Percentiles rank a stretch among this genome's conserved stretches.
Evolutionary conservation across 768 basidiomycete species (phyloP).

Genomic region (Rhizopogon vinicolor): DNA sequence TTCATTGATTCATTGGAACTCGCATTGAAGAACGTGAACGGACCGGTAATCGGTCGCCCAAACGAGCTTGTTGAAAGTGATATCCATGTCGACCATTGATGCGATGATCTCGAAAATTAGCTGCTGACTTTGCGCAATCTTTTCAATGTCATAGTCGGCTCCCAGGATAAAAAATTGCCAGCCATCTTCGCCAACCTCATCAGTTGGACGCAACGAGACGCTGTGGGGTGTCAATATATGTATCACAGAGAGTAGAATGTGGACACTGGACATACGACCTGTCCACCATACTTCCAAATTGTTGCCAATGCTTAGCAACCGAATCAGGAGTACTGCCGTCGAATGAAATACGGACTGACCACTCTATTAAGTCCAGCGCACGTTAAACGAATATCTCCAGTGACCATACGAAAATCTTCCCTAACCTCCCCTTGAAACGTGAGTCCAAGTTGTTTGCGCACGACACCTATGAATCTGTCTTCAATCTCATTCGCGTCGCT

Average conservation of each 20-base stretch:
- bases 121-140: slow-evolving; percentile 13
- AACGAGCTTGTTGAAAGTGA: slow-evolving; percentile 20
- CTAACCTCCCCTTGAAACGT: slow-evolving; percentile 24
- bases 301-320: slow-evolving; percentile 37
- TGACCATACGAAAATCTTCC: slow-evolving; percentile 20
- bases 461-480: neutral
- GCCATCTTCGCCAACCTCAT: slow-evolving; percentile 18
- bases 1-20: neutral
- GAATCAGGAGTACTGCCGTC: neutral
- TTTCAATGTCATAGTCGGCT: slow-evolving; percentile 15
- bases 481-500: neutral
- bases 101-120: slow-evolving; percentile 10
- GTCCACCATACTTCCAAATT: slow-evolving; percentile 34
- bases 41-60: slow-evolving; percentile 20
- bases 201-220: slow-evolving; percentile 30
- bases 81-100: slow-evolving; percentile 17
- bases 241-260: neutral
- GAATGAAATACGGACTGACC: slow-evolving; percentile 17
- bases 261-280: neutral
- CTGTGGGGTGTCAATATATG: slow-evolving; percentile 10
- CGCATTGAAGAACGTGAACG: neutral
- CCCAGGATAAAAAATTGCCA: slow-evolving; percentile 27
- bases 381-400: slow-evolving; percentile 32
- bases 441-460: slow-evolving; percentile 3
- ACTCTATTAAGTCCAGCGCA: slow-evolving; percentile 31